A percentile compares a stretch with the other conserved stretches of the same genome.
phyloP scores from a whole-genome alignment of 148 eudicot species.

The Linanthus parryae region DNA sequence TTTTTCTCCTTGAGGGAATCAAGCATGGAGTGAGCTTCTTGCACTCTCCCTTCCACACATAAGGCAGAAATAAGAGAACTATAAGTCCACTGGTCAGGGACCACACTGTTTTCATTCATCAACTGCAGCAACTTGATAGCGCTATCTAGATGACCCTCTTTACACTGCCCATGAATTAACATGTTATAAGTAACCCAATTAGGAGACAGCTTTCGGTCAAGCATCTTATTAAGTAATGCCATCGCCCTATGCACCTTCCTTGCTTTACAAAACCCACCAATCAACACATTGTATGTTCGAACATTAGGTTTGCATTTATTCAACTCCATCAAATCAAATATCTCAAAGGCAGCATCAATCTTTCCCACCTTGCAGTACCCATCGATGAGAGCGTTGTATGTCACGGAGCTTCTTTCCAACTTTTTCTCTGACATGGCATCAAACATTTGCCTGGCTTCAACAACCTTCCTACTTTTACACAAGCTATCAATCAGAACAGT shows the following conservation, averaged over 20 bases:
- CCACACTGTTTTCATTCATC: constrained; percentile 49
- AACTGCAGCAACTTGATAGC: constrained; percentile 57
- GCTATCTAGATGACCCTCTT: constrained; percentile 49
- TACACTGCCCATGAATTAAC: constrained; percentile 72
- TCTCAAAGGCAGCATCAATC: constrained; percentile 51
- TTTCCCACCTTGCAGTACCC: constrained; percentile 69
- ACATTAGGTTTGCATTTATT: constrained; percentile 53
- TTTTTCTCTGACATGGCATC: constrained; percentile 36
- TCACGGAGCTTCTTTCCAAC: constrained; percentile 48
- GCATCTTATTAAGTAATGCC: constrained; percentile 66
- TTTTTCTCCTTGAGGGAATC: constrained; percentile 53
- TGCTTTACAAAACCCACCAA: constrained; percentile 57
- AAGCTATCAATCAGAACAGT: constrained; percentile 56
- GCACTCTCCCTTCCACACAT: constrained; percentile 48
- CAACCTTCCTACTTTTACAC: constrained; percentile 52
- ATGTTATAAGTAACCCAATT: constrained; percentile 55
- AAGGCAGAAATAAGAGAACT: constrained; percentile 50
- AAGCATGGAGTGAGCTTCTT: constrained; percentile 47
- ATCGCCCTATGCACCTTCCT: constrained; percentile 57
- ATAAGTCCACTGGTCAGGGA: constrained; percentile 69
- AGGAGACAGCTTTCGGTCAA: constrained; percentile 44
- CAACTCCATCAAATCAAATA: constrained; percentile 49
- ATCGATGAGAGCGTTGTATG: constrained; percentile 71
- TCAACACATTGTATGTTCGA: constrained; percentile 74
- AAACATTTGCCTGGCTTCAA: constrained; percentile 50